Evolutionary conservation across 2,329 filamentous ascomycete genomes (phyloP).

Genomic region (Neonectria punicea): DNA sequence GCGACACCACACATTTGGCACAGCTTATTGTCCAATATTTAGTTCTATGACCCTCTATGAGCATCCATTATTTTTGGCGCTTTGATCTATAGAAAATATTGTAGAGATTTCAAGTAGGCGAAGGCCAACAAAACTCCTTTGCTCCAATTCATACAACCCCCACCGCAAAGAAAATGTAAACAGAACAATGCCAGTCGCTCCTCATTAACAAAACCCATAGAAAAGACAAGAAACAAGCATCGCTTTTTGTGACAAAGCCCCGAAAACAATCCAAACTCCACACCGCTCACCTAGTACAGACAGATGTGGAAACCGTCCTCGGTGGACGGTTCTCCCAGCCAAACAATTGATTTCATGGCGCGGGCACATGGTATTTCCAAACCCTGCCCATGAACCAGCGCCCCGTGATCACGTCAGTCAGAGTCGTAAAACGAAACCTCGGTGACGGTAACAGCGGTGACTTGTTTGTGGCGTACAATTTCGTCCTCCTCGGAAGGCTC

Average conservation of each 20-base stretch:
- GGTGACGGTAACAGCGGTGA: slow-evolving; percentile 34
- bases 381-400: neutral
- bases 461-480: slow-evolving; percentile 30
- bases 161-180: neutral
- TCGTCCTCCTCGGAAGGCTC: slow-evolving; percentile 46
- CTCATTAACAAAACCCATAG: neutral
- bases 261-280: slow-evolving; percentile 24
- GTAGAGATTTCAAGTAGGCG: neutral
- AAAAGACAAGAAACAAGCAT: neutral
- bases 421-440: slow-evolving; percentile 47
- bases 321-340: neutral
- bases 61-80: neutral
- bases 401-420: slow-evolving; percentile 17
- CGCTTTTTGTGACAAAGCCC: neutral
- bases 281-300: slow-evolving; percentile 4
- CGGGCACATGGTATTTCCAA: neutral
- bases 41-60: neutral
- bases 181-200: neutral
- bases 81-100: neutral
- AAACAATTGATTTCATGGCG: neutral
- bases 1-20: neutral
- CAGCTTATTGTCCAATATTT: neutral
- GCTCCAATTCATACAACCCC: neutral
- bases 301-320: slow-evolving; percentile 11
- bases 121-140: neutral